These are phyloP conservation scores for Raphanus hybrid DNA, from an alignment of 441 rosid species.

Conservation along the genomic window DNA sequence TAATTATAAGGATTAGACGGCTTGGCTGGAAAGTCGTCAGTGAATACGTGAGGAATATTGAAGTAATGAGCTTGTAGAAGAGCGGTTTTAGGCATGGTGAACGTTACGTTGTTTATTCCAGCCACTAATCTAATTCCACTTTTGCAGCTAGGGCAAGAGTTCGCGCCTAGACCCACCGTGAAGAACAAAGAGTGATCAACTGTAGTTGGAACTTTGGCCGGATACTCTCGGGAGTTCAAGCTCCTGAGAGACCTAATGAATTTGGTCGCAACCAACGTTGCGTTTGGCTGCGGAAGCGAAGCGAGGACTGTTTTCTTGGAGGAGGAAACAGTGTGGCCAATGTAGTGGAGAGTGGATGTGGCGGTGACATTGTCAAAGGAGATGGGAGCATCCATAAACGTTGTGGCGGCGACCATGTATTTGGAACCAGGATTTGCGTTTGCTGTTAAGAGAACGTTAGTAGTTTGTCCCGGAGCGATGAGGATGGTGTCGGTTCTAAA, in stretches of 20 bases:
- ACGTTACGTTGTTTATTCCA: constrained; percentile 58
- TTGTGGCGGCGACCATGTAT: constrained; percentile 51
- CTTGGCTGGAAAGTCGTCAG: constrained; percentile 58
- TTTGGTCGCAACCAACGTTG: constrained; percentile 49
- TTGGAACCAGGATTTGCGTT: constrained; percentile 40
- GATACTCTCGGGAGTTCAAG: constrained; percentile 55
- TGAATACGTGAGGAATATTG: constrained; percentile 54
- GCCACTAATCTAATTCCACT: constrained; percentile 56
- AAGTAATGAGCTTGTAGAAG: constrained; percentile 66
- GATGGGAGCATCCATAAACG: constrained; percentile 59
- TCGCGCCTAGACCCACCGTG: constrained; percentile 56
- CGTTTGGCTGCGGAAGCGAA: constrained; percentile 51
- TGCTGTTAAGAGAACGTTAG: constrained; percentile 67
- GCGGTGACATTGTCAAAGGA: constrained; percentile 54
- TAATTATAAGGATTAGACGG: constrained; percentile 51
- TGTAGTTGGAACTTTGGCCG: constrained; percentile 54
- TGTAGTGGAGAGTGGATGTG: constrained; percentile 55
- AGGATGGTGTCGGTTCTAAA: constrained; percentile 55
- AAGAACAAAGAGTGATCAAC: constrained; percentile 57
- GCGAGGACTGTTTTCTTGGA: constrained; percentile 45
- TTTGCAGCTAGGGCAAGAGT: constrained; percentile 53
- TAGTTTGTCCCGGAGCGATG: constrained; percentile 89
- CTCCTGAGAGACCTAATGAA: constrained; percentile 51
- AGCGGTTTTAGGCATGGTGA: constrained; percentile 56
- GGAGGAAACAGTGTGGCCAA: constrained; percentile 43